Percentiles rank a stretch among this genome's conserved stretches.
These are phyloP conservation scores for Leccinum subrobustum DNA, from an alignment of 1,284 basidiomycete genomes.

Conservation along the genomic window DNA sequence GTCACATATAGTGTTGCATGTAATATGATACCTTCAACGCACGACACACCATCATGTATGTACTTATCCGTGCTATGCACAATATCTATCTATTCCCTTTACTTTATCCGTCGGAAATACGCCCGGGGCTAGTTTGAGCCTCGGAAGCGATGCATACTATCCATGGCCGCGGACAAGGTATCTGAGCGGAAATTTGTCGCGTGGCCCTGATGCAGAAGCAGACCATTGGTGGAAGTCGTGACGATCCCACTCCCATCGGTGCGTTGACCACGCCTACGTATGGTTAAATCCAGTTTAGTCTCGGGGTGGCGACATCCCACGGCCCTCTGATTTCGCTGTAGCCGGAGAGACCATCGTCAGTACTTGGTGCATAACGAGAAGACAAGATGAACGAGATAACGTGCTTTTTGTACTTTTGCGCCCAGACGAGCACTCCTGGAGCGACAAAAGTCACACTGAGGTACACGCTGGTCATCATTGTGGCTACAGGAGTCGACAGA, in stretches of 20 bases:
- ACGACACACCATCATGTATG: slow-evolving; percentile 16
- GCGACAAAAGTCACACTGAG: slow-evolving; percentile 65
- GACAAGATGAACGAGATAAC: slow-evolving; percentile 26
- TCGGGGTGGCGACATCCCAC: slow-evolving; percentile 54
- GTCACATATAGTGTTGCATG: slow-evolving; percentile 38
- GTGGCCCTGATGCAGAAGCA: slow-evolving; percentile 15
- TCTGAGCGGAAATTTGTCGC: slow-evolving; percentile 28
- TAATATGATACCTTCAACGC: slow-evolving; percentile 38
- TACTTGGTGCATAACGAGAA: slow-evolving; percentile 22
- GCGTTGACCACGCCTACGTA: slow-evolving; percentile 25
- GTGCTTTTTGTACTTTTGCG: slow-evolving; percentile 82
- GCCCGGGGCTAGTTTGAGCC: slow-evolving; percentile 6
- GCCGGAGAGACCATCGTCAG: slow-evolving; percentile 10
- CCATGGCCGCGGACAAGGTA: slow-evolving; percentile 29
- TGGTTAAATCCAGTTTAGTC: slow-evolving; percentile 46
- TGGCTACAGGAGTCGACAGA: slow-evolving; percentile 53
- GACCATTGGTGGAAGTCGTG: slow-evolving; percentile 25
- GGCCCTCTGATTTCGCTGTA: slow-evolving; percentile 50
- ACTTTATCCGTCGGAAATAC: slow-evolving; percentile 16
- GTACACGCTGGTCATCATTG: slow-evolving; percentile 50
- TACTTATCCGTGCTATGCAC: slow-evolving; percentile 4
- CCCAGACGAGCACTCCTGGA: slow-evolving; percentile 74
- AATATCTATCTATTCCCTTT: slow-evolving; percentile 5
- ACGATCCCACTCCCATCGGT: slow-evolving; percentile 32
- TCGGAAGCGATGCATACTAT: background rate